A percentile compares a stretch with the other conserved stretches of the same genome.
phyloP scores from a whole-genome alignment of 1,139 yeast genomes.

The Kluyveromyces marxianus region DNA sequence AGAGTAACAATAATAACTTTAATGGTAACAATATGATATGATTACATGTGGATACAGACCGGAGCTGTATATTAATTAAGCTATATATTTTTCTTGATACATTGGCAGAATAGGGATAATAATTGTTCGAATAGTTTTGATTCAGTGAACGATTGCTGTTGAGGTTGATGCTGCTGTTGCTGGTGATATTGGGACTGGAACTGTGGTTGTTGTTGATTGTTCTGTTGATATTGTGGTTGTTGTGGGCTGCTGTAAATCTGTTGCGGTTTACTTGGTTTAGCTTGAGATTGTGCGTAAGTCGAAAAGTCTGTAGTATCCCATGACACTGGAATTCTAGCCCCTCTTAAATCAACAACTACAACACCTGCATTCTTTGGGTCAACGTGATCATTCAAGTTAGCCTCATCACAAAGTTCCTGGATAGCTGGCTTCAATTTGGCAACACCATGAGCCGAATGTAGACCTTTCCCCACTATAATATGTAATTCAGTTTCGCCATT shows the following conservation, averaged over 20 bases:
- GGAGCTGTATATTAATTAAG: too few relatives aligned
- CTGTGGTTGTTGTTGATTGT: slow-evolving; percentile 17
- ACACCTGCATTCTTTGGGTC: slow-evolving; percentile 78
- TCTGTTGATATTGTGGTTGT: slow-evolving; percentile 26
- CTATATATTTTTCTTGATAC: slow-evolving; percentile 20
- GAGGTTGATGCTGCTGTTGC: slow-evolving; percentile 30
- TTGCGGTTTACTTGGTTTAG: slow-evolving; percentile 19
- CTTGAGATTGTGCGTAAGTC: slow-evolving; percentile 7
- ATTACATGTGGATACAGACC: too few relatives aligned
- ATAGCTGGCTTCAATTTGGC: slow-evolving; percentile 90
- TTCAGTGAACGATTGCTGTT: slow-evolving; percentile 17
- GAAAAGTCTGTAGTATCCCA: slow-evolving; percentile 35
- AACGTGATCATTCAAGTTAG: slow-evolving; percentile 50
- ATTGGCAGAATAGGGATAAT: slow-evolving; percentile 23
- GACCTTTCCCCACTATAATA: slow-evolving; percentile 92
- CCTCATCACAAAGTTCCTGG: slow-evolving; percentile 63
- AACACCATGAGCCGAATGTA: slow-evolving; percentile 72
- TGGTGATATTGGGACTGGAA: slow-evolving; percentile 27
- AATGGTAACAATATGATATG: neutral
- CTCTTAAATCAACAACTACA: slow-evolving; percentile 54
- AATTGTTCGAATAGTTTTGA: slow-evolving; percentile 14
- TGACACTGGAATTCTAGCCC: slow-evolving; percentile 42
- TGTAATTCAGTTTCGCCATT: slow-evolving; percentile 51
- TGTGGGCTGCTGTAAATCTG: slow-evolving; percentile 21
- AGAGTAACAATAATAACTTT: neutral